Percentiles rank a stretch among this genome's conserved stretches.
Evolutionary conservation across 2,329 filamentous ascomycete species (phyloP).

Genomic region (Pseudohalonectria lignicola): DNA sequence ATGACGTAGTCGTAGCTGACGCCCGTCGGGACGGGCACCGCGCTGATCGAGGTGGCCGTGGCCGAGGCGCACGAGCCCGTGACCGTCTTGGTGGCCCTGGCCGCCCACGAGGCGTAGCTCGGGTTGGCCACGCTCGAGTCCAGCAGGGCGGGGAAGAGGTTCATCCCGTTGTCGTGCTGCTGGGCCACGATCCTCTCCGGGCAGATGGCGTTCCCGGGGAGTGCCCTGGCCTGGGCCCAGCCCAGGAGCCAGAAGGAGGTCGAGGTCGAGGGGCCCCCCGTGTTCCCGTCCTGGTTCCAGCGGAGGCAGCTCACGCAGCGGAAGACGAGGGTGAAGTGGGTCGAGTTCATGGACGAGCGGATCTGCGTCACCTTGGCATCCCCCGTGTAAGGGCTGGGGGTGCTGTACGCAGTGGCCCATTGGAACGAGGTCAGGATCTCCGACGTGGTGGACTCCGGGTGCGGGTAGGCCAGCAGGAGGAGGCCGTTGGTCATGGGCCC

Average conservation of each 20-base stretch:
- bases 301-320: constrained; percentile 40
- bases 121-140: constrained; percentile 16
- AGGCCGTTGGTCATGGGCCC: constrained; percentile 41
- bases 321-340: constrained; percentile 47
- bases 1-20: constrained; percentile 51
- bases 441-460: constrained; percentile 18
- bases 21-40: constrained; percentile 1
- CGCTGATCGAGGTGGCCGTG: background rate
- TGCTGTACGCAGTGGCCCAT: constrained; percentile 39
- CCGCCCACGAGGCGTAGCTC: constrained; percentile 18
- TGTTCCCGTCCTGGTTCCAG: constrained; percentile 33
- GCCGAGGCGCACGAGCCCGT: constrained; percentile 10
- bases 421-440: constrained; percentile 40
- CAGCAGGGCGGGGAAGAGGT: constrained; percentile 16
- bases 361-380: constrained; percentile 46
- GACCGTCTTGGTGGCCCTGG: constrained; percentile 18
- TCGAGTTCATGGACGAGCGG: constrained; percentile 39
- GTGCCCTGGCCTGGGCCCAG: constrained; percentile 34
- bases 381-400: constrained; percentile 44
- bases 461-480: constrained; percentile 40
- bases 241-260: constrained; percentile 25
- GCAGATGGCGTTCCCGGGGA: constrained; percentile 20
- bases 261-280: constrained; percentile 22
- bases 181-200: constrained; percentile 16
- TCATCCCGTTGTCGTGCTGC: constrained; percentile 22